phyloP scores from a whole-genome alignment of 1,284 basidiomycete genomes.

The Rhodofomes roseus region DNA sequence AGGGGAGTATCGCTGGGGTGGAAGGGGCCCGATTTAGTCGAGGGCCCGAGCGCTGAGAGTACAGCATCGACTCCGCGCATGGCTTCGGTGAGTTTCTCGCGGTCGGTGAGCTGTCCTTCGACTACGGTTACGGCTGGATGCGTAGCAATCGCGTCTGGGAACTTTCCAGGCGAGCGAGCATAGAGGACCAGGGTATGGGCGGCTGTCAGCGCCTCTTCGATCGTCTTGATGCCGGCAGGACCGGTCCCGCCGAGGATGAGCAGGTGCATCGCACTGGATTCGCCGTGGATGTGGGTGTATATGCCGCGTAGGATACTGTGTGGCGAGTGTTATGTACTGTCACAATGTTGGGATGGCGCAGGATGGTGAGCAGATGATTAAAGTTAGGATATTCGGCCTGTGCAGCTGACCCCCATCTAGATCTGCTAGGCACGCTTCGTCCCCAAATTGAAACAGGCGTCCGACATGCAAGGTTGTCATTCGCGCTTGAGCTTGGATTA shows the following conservation, averaged over 20 bases:
- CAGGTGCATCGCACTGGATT: conserved; percentile 23
- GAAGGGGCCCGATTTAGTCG: conserved; percentile 26
- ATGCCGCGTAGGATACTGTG: no score
- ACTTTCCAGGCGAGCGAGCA: conserved; percentile 56
- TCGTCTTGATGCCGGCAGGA: conserved; percentile 48
- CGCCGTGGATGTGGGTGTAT: neutral
- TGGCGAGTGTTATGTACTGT: no score
- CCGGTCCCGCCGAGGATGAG: conserved; percentile 55
- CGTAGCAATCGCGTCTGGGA: conserved; percentile 44
- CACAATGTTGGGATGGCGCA: neutral
- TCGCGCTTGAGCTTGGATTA: no score
- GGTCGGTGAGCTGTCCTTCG: conserved; percentile 53
- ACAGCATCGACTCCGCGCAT: conserved; percentile 57
- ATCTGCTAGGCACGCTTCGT: no score
- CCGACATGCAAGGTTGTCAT: no score
- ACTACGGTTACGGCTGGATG: conserved; percentile 44
- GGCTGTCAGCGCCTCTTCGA: conserved; percentile 46
- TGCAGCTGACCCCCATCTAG: no score
- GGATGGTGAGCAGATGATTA: neutral
- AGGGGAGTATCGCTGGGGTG: conserved; percentile 52
- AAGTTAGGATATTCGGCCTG: neutral
- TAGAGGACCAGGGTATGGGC: conserved; percentile 52
- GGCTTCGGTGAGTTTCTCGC: conserved; percentile 43
- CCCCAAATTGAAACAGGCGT: no score
- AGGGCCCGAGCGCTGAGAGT: conserved; percentile 62